phyloP scores from a whole-genome alignment of 2,329 filamentous ascomycete species.

The Aotearoamyces nothofagi region DNA sequence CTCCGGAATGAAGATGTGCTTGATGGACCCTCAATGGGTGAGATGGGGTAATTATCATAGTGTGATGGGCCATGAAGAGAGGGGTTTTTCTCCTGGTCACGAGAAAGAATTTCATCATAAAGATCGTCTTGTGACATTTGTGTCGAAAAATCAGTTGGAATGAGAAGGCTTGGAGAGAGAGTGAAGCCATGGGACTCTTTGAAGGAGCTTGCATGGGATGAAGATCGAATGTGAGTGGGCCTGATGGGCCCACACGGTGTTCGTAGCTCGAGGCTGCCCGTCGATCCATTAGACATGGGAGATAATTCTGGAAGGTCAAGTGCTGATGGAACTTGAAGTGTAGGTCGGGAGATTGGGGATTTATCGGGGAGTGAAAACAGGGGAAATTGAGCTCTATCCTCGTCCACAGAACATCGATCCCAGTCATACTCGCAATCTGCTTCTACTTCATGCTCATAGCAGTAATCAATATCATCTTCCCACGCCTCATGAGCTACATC shows the following conservation, averaged over 20 bases:
- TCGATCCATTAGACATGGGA: constrained; percentile 14
- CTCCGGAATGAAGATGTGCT: constrained; percentile 17
- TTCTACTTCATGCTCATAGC: constrained; percentile 53
- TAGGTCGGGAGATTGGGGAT: constrained; percentile 9
- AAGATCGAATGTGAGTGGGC: constrained; percentile 11
- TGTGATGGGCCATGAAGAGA: not conserved
- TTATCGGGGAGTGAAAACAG: too few relatives aligned
- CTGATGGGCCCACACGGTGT: constrained; percentile 13
- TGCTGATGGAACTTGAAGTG: constrained; percentile 13
- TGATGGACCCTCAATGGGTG: constrained; percentile 17
- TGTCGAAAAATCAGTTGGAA: constrained; percentile 41
- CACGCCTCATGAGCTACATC: constrained; percentile 28
- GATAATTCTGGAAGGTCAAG: constrained; percentile 17
- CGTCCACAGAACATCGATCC: constrained; percentile 40
- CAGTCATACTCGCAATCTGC: constrained; percentile 52
- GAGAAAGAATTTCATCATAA: constrained; percentile 10
- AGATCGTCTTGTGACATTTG: constrained; percentile 27
- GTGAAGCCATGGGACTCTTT: constrained; percentile 43
- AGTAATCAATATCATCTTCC: constrained; percentile 59
- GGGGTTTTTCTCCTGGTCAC: not conserved
- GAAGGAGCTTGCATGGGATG: constrained; percentile 34
- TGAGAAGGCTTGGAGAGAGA: constrained; percentile 45
- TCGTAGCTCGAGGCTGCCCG: constrained; percentile 11
- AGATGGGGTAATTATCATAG: constrained; percentile 9
- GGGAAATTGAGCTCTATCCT: constrained; percentile 11